phyloP scores from a whole-genome alignment of 352 stramenopile genomes.

The Aphanomyces stellatus region DNA sequence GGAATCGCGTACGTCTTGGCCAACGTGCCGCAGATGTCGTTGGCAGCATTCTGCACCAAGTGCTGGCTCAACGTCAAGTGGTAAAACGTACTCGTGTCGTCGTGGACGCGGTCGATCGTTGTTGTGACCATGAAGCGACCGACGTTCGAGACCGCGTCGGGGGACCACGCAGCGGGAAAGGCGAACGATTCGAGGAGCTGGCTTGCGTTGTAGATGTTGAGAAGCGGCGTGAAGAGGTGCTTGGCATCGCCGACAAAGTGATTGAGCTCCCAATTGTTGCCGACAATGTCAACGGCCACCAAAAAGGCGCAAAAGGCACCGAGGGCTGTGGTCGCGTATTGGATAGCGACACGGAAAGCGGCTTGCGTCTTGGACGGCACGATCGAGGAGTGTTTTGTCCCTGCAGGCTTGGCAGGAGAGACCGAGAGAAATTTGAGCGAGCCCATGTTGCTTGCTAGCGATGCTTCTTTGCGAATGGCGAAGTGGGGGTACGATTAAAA shows the following conservation, averaged over 20 bases:
- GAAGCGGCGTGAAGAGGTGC: constrained; percentile 1
- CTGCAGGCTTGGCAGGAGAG: no score
- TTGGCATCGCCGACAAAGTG: neutral
- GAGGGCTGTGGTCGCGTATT: no score
- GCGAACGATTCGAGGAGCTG: neutral
- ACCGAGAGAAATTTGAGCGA: no score
- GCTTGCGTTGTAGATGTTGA: neutral
- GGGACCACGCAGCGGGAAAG: neutral
- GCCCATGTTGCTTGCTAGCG: no score
- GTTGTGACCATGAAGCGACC: neutral
- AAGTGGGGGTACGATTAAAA: no score
- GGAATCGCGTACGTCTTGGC: neutral
- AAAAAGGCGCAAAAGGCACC: neutral
- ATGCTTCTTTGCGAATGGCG: no score
- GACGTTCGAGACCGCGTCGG: neutral
- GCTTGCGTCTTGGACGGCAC: no score
- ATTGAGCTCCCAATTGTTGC: constrained; percentile 19
- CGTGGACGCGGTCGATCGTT: neutral
- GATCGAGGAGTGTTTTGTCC: no score
- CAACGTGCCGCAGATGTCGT: neutral
- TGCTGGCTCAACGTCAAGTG: neutral
- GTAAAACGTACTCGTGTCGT: neutral
- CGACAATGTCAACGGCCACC: neutral
- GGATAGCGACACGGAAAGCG: no score
- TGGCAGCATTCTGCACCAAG: neutral